Conservation (phyloP, 1,139 yeast genomes). For the Taphrina populina region DNA sequence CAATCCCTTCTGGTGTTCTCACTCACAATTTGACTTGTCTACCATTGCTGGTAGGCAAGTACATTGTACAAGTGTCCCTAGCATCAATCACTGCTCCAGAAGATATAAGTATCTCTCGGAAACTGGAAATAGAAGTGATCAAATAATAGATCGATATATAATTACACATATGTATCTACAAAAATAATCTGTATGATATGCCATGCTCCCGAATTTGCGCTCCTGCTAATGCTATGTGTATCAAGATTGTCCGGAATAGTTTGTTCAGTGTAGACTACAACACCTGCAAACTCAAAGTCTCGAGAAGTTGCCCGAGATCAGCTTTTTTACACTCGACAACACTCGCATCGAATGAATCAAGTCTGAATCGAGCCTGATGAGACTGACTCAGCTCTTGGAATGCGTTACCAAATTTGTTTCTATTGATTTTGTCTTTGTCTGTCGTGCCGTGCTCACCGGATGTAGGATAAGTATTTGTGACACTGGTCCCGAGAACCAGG, state of each 20-base stretch:
- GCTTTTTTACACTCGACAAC: constrained; percentile 86
- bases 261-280: background rate
- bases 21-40: background rate
- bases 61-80: background rate
- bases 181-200: too few species aligned
- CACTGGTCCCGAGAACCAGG: constrained; percentile 67
- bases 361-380: constrained; percentile 83
- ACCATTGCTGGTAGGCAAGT: background rate
- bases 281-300: constrained; percentile 55
- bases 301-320: constrained; percentile 83
- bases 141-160: background rate
- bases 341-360: constrained; percentile 92
- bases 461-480: constrained; percentile 79
- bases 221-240: background rate
- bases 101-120: background rate
- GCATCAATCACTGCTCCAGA: background rate
- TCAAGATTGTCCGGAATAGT: background rate
- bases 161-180: too few species aligned
- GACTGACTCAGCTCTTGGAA: constrained; percentile 80
- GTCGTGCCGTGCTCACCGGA: constrained; percentile 44
- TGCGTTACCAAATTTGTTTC: constrained; percentile 84
- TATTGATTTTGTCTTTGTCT: constrained; percentile 47
- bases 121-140: background rate
- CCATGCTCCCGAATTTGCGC: too few species aligned
- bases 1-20: background rate